Base-by-base conservation (phyloP, 2,329 filamentous ascomycete species). In the Colletotrichum orbiculare region DNA sequence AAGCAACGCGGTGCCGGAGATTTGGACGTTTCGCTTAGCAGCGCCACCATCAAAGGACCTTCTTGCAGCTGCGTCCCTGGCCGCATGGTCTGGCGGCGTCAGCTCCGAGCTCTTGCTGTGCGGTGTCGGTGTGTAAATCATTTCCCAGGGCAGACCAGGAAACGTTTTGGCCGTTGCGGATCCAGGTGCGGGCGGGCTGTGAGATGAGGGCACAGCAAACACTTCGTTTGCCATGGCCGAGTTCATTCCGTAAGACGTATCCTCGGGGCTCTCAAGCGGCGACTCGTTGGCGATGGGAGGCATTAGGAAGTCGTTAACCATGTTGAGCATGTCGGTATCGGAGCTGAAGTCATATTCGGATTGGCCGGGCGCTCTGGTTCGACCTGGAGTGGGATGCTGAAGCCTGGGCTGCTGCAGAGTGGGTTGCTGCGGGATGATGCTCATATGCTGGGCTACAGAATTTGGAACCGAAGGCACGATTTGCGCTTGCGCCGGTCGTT, bases 211-310 rank as follows among this genome's bases (percentile, higher is more conserved):
- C 46, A 78, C 74, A 35, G 77, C 82, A 67, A 86, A 85, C 2
- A 85, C 69, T 15, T 85, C 83, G 52, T 84, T 81, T 34, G 84
- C 82, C 8, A 82, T 84, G 3, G 77, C 72, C 9, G 81, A 83
- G 69, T 84, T 80, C 84, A 87, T 86, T 13, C 83, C 85, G 66
- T 87, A 87, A 2, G 82, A 86, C 3, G 82, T 77, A 43, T 85
- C 82, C 7, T 73, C 73, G 2, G 74, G 72, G 4, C 73, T 74
- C 15, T 75, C 73, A 1, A 74, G 72, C 47, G 75, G 73, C 48
- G 73, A 69, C 15, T 76, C 73, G 46, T 79, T 76, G 8, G 80
- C 77, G 65, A 84, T 78, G 34, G 82, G 78, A 54, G 79, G 82
- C 53, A 77, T 77, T 33, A 86, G 70, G 64, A 85, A 84, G 6